Evolutionary conservation across 1,284 basidiomycete genomes (phyloP), one percentile per base, ranked within the genome.

Genomic region (Mycosarcoma maydis): DNA sequence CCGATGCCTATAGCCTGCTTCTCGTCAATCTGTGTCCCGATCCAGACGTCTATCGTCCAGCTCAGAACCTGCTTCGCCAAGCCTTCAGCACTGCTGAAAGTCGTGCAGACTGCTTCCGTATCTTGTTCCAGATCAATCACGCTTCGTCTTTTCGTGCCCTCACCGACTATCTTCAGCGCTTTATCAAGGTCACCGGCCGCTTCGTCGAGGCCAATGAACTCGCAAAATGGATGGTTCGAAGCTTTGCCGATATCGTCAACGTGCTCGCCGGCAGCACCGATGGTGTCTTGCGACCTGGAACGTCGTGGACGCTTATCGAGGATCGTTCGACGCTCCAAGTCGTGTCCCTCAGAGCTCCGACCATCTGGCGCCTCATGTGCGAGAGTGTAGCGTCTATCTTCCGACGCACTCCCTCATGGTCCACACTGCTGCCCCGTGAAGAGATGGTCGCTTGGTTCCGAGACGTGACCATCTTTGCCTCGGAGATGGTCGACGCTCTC

Each of bases 401-500:
- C 60, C 49, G 50, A n/a, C 58, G 62, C 17, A 77, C 77, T 10
- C 78, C 80, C 1, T 32, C 50, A 1, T 81, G 80, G 80, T 72
- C 77, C 16, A 66, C 54, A 1, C 48, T 71, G 51, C 53, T 76
- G 2, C 58, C 66, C 7, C 44, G 70, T 8, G 62, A 72, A 19
- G 75, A 75, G 48, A 70, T 81, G 58, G 67, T 79, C 10, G 71
- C 77, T 6, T 81, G 78, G 76, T 76, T 81, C 39, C 70, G 78
- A 16, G 76, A 77, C 39, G 78, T 81, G 16, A 76, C 72, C 38
- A 62, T 74, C 44, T 76, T 80, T 42, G 77, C 77, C 2, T 66
- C 67, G 17, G 78, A 80, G 38, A 68, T 78, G 73, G 73, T 78
- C 29, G 76, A 80, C 34, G 64, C 74, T 10, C 46, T 76, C 5